A percentile compares a stretch with the other conserved stretches of the same genome.
Evolutionary conservation across 768 basidiomycete genomes (phyloP).

Genomic region (Phaffia tasmanica): DNA sequence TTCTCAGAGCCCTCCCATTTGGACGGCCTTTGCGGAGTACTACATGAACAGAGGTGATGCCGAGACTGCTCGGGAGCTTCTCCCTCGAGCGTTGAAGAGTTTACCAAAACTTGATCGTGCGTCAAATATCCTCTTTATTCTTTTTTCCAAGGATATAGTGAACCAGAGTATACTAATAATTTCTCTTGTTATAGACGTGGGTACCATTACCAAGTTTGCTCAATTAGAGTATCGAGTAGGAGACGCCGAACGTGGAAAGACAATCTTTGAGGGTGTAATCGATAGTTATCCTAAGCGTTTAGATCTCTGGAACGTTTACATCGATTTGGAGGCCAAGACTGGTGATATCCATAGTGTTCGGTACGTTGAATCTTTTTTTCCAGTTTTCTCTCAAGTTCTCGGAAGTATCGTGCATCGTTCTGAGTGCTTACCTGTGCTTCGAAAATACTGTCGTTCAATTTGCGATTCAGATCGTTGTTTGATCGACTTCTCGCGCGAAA

Average conservation of each 20-base stretch:
- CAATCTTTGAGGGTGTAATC: constrained; percentile 89
- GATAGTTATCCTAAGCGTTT: constrained; percentile 91
- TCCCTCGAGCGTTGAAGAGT: constrained; percentile 78
- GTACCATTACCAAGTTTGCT: constrained; percentile 90
- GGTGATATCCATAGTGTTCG: constrained; percentile 66
- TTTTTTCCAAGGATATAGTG: not conserved
- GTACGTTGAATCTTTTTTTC: constrained; percentile 40
- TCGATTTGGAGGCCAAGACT: constrained; percentile 85
- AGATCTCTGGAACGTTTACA: constrained; percentile 91
- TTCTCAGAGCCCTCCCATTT: constrained; percentile 80
- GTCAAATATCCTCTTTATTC: constrained; percentile 33
- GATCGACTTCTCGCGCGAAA: constrained; percentile 69
- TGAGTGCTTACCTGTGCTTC: not conserved
- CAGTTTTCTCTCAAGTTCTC: not conserved
- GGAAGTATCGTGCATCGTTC: not conserved
- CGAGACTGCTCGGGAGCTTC: constrained; percentile 70
- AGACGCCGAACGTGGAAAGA: constrained; percentile 87
- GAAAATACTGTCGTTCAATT: not conserved
- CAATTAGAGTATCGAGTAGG: constrained; percentile 89
- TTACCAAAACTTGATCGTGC: constrained; percentile 87
- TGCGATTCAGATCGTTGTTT: constrained; percentile 60
- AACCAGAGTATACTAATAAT: not conserved
- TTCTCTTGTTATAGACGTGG: constrained; percentile 56
- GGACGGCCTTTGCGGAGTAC: constrained; percentile 78
- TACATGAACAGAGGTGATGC: constrained; percentile 60